phyloP scores from a whole-genome alignment of 805 yeast species.

The Myxozyma mucilagina region DNA sequence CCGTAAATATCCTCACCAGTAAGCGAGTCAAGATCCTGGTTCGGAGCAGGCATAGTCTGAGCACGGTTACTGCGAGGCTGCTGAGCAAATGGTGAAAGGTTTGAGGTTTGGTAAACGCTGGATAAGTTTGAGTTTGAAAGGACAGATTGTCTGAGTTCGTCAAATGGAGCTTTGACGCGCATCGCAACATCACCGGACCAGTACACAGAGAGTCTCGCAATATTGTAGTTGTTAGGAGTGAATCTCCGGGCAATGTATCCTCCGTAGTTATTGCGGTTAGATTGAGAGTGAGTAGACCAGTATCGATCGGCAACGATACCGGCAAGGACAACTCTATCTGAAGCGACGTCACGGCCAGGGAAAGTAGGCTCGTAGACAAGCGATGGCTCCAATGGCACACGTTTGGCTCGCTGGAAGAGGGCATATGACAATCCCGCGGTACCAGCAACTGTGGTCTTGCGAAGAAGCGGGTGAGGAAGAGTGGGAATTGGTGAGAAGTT shows the following conservation, averaged over 20 bases:
- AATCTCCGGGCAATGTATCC: not conserved
- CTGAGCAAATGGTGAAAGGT: not conserved
- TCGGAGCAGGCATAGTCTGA: not conserved
- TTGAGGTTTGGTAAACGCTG: not conserved
- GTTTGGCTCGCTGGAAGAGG: constrained; percentile 8
- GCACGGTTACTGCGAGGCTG: not conserved
- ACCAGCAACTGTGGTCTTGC: constrained; percentile 1
- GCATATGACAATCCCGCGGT: constrained; percentile 12
- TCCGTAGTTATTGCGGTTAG: not conserved
- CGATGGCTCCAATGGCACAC: not conserved
- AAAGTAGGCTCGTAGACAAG: constrained; percentile 1
- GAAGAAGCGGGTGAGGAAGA: constrained; percentile 5
- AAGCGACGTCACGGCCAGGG: constrained; percentile 15
- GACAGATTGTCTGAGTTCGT: not conserved
- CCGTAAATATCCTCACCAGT: constrained; percentile 4
- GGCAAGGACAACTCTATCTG: not conserved
- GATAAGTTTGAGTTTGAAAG: not conserved
- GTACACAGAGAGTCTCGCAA: not conserved
- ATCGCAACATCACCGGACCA: constrained; percentile 8
- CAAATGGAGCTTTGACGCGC: constrained; percentile 4
- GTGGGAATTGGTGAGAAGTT: not conserved
- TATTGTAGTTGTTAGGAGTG: not conserved
- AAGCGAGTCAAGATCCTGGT: not conserved
- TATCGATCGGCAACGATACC: constrained; percentile 3
- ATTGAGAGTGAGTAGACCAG: not conserved